A percentile compares a stretch with the other conserved stretches of the same genome.
These are phyloP conservation scores for Gamarada debralockiae DNA, from an alignment of 495 filamentous ascomycete genomes.

Conservation along the genomic window DNA sequence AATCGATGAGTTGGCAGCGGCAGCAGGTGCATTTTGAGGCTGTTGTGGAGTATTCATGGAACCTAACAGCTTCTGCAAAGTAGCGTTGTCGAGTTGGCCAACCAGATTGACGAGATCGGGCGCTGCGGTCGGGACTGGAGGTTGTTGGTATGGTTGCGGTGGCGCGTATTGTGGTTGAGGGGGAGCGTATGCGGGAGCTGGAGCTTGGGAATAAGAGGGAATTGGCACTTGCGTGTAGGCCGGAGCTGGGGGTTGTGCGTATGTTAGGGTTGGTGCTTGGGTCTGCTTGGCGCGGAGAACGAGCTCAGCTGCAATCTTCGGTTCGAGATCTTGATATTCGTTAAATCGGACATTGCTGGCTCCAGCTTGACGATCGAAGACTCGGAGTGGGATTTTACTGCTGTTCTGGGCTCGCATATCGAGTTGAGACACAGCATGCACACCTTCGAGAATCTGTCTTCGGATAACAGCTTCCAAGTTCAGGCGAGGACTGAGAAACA, in stretches of 20 bases:
- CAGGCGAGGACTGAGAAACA: conserved; percentile 75
- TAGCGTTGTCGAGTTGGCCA: conserved; percentile 63
- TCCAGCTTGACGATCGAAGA: conserved; percentile 77
- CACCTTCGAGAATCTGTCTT: conserved; percentile 84
- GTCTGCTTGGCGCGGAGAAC: conserved; percentile 69
- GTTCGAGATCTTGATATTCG: conserved; percentile 79
- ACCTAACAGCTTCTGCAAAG: conserved; percentile 69
- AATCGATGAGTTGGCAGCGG: conserved; percentile 35
- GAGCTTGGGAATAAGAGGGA: conserved; percentile 30
- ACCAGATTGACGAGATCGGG: conserved; percentile 55
- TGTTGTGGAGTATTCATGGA: conserved; percentile 52
- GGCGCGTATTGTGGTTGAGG: conserved; percentile 13
- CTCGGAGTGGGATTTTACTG: conserved; percentile 70
- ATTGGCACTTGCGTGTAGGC: conserved; percentile 14
- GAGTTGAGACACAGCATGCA: conserved; percentile 78
- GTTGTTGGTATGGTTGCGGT: conserved; percentile 23
- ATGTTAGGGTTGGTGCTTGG: conserved; percentile 17
- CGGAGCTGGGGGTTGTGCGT: conserved; percentile 11
- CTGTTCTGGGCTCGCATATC: conserved; percentile 60
- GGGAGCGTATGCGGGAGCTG: conserved; percentile 6
- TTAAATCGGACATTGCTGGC: conserved; percentile 71
- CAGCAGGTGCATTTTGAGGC: conserved; percentile 35
- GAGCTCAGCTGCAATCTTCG: conserved; percentile 71
- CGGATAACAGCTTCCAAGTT: conserved; percentile 72
- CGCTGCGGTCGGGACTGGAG: conserved; percentile 33